These are phyloP conservation scores for Acacia crassicarpa DNA, from an alignment of 306 rosid genomes.

Conservation along the genomic window DNA sequence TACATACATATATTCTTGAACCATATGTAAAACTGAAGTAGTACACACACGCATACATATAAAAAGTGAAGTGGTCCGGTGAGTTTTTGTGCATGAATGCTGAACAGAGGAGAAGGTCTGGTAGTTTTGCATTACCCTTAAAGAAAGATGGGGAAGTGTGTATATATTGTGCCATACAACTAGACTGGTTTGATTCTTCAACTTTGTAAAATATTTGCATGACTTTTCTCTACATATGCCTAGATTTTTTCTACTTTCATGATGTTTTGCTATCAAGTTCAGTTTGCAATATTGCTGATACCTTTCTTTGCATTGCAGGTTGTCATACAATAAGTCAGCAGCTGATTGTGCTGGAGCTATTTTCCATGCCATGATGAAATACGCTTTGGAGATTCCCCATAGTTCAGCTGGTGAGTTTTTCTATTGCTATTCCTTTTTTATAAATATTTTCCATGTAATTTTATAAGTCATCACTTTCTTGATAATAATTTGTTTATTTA, in stretches of 20 bases:
- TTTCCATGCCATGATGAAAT: slow-evolving; percentile 80
- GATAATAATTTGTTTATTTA: background rate
- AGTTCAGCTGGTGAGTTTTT: slow-evolving; percentile 62
- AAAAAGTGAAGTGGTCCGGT: background rate
- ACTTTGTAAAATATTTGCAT: slow-evolving; percentile 4
- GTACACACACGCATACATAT: too few species aligned
- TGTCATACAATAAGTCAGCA: slow-evolving; percentile 74
- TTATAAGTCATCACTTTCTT: slow-evolving; percentile 16
- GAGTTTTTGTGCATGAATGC: slow-evolving; percentile 1
- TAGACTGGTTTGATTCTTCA: slow-evolving; percentile 8
- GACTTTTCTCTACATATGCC: slow-evolving; percentile 20
- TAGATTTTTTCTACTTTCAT: slow-evolving; percentile 3
- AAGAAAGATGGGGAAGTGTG: background rate
- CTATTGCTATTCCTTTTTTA: background rate
- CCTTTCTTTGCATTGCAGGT: slow-evolving; percentile 50
- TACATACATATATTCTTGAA: background rate
- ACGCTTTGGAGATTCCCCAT: slow-evolving; percentile 62
- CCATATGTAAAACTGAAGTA: slow-evolving; percentile 2
- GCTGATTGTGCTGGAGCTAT: slow-evolving; percentile 96
- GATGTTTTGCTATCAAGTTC: slow-evolving; percentile 8
- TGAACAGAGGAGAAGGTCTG: slow-evolving; percentile 6
- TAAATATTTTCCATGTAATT: background rate
- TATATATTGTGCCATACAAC: background rate
- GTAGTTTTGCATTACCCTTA: background rate
- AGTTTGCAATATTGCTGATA: slow-evolving; percentile 13